Evolutionary conservation across 2,329 filamentous ascomycete species (phyloP).

Genomic region (Lasiodiplodia gonubiensis): DNA sequence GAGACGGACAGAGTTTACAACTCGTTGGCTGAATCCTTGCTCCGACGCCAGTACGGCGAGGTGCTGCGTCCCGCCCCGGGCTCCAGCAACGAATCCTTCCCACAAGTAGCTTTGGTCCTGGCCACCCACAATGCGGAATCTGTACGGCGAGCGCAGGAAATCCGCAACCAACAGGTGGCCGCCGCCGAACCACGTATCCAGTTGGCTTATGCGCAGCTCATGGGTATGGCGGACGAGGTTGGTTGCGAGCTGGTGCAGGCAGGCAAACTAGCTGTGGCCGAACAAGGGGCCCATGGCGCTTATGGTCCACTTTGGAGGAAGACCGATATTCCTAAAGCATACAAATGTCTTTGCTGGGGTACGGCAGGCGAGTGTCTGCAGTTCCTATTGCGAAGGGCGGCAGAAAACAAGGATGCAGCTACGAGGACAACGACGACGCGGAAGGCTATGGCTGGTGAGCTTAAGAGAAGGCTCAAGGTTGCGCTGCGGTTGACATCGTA

Average conservation of each 20-base stretch:
- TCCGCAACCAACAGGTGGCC: slow-evolving; percentile 55
- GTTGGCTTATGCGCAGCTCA: slow-evolving; percentile 74
- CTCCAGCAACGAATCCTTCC: slow-evolving; percentile 51
- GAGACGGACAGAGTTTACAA: slow-evolving; percentile 71
- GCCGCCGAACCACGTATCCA: slow-evolving; percentile 46
- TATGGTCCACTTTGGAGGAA: slow-evolving; percentile 22
- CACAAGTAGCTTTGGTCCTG: slow-evolving; percentile 66
- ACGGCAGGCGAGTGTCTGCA: slow-evolving; percentile 76
- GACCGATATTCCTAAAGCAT: slow-evolving; percentile 38
- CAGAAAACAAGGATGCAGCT: slow-evolving; percentile 67
- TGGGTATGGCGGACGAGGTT: slow-evolving; percentile 96
- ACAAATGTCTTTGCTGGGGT: slow-evolving; percentile 64
- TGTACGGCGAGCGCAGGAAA: slow-evolving; percentile 55
- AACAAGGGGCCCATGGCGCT: slow-evolving; percentile 62
- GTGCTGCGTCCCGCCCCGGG: slow-evolving; percentile 48
- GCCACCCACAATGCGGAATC: slow-evolving; percentile 83
- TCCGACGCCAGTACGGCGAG: slow-evolving; percentile 50
- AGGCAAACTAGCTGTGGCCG: slow-evolving; percentile 51
- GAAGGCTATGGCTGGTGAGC: slow-evolving; percentile 57
- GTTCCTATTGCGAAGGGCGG: slow-evolving; percentile 65
- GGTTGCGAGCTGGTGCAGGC: slow-evolving; percentile 57
- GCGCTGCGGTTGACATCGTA: slow-evolving; percentile 5
- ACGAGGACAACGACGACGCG: slow-evolving; percentile 59
- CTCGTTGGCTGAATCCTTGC: slow-evolving; percentile 65
- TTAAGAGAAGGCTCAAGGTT: slow-evolving; percentile 36